A percentile compares a stretch with the other conserved stretches of the same genome.
Evolutionary conservation across 768 basidiomycete genomes (phyloP).

Genomic region (Holtermanniella nyarrowii): DNA sequence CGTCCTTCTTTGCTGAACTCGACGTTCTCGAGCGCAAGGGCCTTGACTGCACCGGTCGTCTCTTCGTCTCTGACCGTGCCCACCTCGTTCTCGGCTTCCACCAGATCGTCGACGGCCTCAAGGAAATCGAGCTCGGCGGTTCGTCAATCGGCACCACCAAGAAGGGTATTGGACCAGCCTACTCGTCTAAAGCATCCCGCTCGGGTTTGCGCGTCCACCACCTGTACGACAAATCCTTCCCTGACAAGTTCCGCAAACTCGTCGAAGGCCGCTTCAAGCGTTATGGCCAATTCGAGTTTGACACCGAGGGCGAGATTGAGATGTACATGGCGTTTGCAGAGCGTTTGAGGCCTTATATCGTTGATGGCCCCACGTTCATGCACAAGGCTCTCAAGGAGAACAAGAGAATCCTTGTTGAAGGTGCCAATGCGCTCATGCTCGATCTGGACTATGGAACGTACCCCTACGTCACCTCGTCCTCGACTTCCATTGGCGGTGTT

Average conservation of each 20-base stretch:
- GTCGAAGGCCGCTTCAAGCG: slow-evolving; percentile 97
- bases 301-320: slow-evolving; percentile 88
- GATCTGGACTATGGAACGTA: slow-evolving; percentile 98
- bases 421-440: slow-evolving; percentile 96
- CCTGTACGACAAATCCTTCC: slow-evolving; percentile 80
- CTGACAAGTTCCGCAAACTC: slow-evolving; percentile 81
- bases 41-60: slow-evolving; percentile 67
- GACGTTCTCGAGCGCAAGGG: slow-evolving; percentile 78
- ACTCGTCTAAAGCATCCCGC: slow-evolving; percentile 92
- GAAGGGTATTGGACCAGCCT: slow-evolving; percentile 96
- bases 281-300: slow-evolving; percentile 95
- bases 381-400: slow-evolving; percentile 64
- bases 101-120: slow-evolving; percentile 97
- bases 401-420: slow-evolving; percentile 84
- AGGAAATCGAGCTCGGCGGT: slow-evolving; percentile 92
- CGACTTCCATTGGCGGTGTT: slow-evolving; percentile 87
- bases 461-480: slow-evolving; percentile 91
- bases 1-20: slow-evolving; percentile 87
- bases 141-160: slow-evolving; percentile 84
- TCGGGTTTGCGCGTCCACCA: slow-evolving; percentile 95
- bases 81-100: slow-evolving; percentile 98
- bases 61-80: slow-evolving; percentile 91
- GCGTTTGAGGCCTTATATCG: slow-evolving; percentile 73
- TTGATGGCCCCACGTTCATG: slow-evolving; percentile 76
- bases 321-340: slow-evolving; percentile 84